A percentile compares a stretch with the other conserved stretches of the same genome.
Evolutionary conservation across 768 basidiomycete genomes (phyloP).

Genomic region (Coprinopsis strossmayeri): DNA sequence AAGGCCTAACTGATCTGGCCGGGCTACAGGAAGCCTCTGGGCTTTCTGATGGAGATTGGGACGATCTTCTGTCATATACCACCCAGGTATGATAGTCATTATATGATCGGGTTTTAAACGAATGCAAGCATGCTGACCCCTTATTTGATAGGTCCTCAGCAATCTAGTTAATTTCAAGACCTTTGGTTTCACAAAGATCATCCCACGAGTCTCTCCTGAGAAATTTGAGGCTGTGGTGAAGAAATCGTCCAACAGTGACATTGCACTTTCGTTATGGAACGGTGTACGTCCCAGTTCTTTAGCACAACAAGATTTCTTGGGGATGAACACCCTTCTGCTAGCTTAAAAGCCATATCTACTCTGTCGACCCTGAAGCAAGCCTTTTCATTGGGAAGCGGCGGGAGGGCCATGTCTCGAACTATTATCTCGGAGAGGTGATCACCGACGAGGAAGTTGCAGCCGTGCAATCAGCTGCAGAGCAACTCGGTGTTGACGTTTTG

Average conservation of each 20-base stretch:
- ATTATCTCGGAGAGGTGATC: conserved; percentile 71
- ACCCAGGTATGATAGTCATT: conserved; percentile 47
- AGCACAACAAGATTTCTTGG: not conserved
- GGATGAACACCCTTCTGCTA: conserved; percentile 20
- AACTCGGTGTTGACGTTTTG: conserved; percentile 64
- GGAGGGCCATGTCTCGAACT: conserved; percentile 76
- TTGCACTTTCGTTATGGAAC: conserved; percentile 56
- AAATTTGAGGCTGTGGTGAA: conserved; percentile 61
- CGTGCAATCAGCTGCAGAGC: conserved; percentile 72
- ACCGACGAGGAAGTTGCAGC: conserved; percentile 73
- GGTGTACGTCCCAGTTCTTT: conserved; percentile 32
- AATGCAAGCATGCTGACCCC: not conserved
- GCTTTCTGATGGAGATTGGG: conserved; percentile 56
- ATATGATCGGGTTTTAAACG: not conserved
- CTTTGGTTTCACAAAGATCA: conserved; percentile 83
- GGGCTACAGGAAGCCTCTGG: conserved; percentile 47
- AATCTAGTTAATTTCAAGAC: conserved; percentile 72
- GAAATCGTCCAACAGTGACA: conserved; percentile 50
- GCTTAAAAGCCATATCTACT: conserved; percentile 74
- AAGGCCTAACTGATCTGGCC: conserved; percentile 50
- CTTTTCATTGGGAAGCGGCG: conserved; percentile 76
- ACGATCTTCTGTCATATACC: conserved; percentile 64
- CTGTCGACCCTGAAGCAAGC: conserved; percentile 52
- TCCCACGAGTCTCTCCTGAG: conserved; percentile 58
- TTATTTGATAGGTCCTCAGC: conserved; percentile 37